A percentile compares a stretch with the other conserved stretches of the same genome.
Evolutionary conservation across 176 grass and related monocot genomes (phyloP).

Genomic region (Musa beccarii): DNA sequence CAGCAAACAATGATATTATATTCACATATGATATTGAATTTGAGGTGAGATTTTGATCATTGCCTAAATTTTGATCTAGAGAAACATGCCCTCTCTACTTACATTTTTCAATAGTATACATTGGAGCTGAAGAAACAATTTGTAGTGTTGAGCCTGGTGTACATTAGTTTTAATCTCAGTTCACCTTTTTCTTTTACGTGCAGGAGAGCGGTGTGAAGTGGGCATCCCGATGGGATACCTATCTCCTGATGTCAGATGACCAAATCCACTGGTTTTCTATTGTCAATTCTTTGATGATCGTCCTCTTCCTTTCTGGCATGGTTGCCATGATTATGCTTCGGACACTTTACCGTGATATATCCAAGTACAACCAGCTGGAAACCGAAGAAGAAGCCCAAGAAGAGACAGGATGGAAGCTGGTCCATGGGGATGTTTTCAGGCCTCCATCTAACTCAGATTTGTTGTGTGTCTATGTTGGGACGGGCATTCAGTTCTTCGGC

Average conservation of each 20-base stretch:
- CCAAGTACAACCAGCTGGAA: conserved; percentile 8
- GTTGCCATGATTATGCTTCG: conserved; percentile 10
- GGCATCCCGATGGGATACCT: conserved; percentile 8
- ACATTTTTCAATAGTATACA: background rate
- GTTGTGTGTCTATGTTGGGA: conserved; percentile 1
- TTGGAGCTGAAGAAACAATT: background rate
- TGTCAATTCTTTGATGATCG: conserved; percentile 9
- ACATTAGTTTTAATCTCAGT: too few species aligned
- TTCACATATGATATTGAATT: conserved; percentile 11
- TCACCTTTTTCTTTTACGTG: background rate
- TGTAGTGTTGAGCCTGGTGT: background rate
- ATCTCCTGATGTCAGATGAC: conserved; percentile 9
- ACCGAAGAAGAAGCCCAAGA: conserved; percentile 6
- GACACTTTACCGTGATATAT: background rate
- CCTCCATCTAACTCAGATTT: conserved; percentile 6
- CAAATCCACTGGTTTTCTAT: conserved; percentile 12
- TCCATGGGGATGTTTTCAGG: conserved; percentile 5
- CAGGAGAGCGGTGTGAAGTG: conserved; percentile 6
- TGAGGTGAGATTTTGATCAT: background rate
- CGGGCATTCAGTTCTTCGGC: background rate
- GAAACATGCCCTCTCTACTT: background rate
- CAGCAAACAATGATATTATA: conserved; percentile 4
- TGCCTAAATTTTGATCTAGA: background rate
- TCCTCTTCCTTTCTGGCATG: conserved; percentile 9
- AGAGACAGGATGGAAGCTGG: conserved; percentile 10